Evolutionary conservation across 2,329 filamentous ascomycete species (phyloP).

Genomic region (Arthroderma uncinatum): DNA sequence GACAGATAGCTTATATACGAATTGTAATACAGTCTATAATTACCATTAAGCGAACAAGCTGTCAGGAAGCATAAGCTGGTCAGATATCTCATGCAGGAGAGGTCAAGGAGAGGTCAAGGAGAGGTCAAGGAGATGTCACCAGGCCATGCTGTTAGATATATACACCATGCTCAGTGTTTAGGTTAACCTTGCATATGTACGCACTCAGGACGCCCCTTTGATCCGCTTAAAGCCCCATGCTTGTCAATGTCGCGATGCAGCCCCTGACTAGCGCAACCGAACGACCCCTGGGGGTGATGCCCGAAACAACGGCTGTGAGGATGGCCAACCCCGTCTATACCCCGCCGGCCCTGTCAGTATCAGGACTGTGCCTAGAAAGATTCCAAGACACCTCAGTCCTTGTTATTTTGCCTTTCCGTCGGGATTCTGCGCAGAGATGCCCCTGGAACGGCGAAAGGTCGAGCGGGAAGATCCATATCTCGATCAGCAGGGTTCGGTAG

Average conservation of each 20-base stretch:
- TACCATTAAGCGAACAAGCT: too few species aligned
- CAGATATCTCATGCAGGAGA: too few species aligned
- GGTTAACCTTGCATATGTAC: not conserved
- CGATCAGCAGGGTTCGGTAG: not conserved
- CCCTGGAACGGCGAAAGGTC: not conserved
- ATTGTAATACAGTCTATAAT: too few species aligned
- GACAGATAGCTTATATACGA: too few species aligned
- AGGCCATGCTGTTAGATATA: too few species aligned
- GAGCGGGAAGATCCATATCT: not conserved
- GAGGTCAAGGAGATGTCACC: too few species aligned
- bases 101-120: too few species aligned
- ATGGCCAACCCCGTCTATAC: constrained; percentile 2
- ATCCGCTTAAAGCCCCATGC: not conserved
- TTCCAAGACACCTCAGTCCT: not conserved
- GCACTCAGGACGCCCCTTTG: not conserved
- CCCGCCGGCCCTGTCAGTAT: not conserved
- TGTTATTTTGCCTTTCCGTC: not conserved
- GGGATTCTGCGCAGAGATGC: not conserved
- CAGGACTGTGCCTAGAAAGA: not conserved
- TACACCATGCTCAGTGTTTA: not conserved
- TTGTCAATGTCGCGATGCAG: not conserved
- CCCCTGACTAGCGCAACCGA: constrained; percentile 1
- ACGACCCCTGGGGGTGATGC: not conserved
- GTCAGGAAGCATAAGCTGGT: too few species aligned
- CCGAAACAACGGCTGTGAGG: constrained; percentile 2